Evolutionary conservation across 2,329 filamentous ascomycete species (phyloP), one percentile per base, ranked within the genome.

Genomic region (Cladosporium velox): DNA sequence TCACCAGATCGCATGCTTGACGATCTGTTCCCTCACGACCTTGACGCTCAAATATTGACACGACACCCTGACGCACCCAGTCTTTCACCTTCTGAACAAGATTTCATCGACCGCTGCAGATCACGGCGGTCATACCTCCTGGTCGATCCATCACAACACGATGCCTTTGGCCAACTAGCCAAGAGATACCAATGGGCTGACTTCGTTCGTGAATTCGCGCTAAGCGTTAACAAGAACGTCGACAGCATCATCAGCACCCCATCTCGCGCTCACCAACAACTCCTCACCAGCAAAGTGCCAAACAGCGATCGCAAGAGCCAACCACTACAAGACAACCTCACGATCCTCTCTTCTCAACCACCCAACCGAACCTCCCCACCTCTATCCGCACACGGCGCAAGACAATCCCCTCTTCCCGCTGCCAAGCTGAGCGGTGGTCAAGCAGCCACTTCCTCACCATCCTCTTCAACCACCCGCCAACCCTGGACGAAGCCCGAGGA

Each of bases 401-500:
- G 61, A 30, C 61, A 64, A 47, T 26, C 51, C 18, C 38, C 59
- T 74, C 64, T 68, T 66, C 57, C 69, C 44, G 60, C 67, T 62
- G 47, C 68, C 26, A 69, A 68, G 60, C 47, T 57, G 12, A 35
- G 65, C 54, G 30, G 70, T 62, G 24, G 57, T 21, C 32, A 64
- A 44, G 51, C 71, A 66, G 44, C 59, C 68, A 66, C 64, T 70
- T 65, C 63, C 15, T 60, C 69, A 41, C 49, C 71, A 32, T 65
- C 70, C 34, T 65, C 70, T 1, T 63, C 68, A 30, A 72, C 72
- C 6, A 70, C 73, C 12, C 75, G 93, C 35, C 86, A 93, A 32
- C 92, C 93, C 0, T 97, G 93, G 93, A 92, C 90, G 0, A 88
- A 90, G 4, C 91, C 95, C 69, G 93, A 97, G 78, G 93, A 97